Evolutionary conservation across 495 filamentous ascomycete genomes (phyloP).

Genomic region (Parmelia sp.): DNA sequence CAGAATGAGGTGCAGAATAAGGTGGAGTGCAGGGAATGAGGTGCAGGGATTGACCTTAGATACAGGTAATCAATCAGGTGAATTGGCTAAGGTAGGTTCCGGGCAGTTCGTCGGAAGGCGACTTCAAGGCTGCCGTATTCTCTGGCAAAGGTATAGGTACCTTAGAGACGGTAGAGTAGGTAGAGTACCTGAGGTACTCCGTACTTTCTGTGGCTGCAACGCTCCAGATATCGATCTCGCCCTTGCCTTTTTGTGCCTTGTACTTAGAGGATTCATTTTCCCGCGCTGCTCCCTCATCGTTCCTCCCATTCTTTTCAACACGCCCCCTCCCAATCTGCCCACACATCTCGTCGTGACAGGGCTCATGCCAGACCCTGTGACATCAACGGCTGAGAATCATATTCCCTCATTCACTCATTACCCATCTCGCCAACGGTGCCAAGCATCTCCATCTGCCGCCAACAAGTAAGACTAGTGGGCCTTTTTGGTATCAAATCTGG

Average conservation of each 20-base stretch:
- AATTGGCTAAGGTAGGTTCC: neutral
- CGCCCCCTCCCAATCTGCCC: neutral
- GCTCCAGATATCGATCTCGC: slow-evolving; percentile 15
- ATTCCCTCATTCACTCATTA: slow-evolving; percentile 13
- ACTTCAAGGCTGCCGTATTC: neutral
- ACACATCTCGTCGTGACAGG: neutral
- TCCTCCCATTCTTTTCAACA: neutral
- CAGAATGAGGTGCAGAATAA: too few relatives aligned
- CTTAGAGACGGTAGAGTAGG: too few relatives aligned
- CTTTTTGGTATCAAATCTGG: slow-evolving; percentile 13
- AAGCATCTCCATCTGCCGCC: slow-evolving; percentile 9
- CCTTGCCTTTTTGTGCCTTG: slow-evolving; percentile 12
- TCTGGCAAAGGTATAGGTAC: neutral
- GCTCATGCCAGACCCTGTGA: neutral
- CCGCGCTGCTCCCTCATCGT: slow-evolving; percentile 2
- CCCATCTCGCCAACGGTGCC: slow-evolving; percentile 15
- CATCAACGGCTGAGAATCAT: neutral
- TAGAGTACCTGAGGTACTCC: too few relatives aligned
- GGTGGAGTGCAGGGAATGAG: neutral
- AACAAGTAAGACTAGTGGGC: slow-evolving; percentile 8
- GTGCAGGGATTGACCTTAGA: slow-evolving; percentile 1
- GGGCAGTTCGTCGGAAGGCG: neutral
- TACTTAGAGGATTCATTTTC: neutral
- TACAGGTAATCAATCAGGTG: too few relatives aligned
- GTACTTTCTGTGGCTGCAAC: neutral